phyloP scores from a whole-genome alignment of 2,329 filamentous ascomycete species.

The Diaporthe humulicola region DNA sequence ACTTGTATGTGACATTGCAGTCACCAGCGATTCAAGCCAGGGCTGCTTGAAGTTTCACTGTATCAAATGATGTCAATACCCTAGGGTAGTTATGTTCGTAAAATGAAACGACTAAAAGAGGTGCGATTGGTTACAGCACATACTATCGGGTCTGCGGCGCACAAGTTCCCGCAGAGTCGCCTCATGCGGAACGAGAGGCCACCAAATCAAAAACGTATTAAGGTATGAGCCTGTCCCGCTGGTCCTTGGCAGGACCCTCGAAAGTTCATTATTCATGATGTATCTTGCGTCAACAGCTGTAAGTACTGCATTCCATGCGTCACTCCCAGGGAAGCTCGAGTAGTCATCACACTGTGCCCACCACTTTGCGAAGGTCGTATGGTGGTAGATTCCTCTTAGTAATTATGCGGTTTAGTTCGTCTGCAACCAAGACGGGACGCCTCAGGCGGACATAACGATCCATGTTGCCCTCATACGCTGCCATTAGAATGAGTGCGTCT shows the following conservation, averaged over 20 bases:
- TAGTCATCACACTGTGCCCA: not conserved
- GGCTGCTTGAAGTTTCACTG: conserved; percentile 1
- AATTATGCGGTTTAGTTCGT: not conserved
- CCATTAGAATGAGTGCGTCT: conserved; percentile 10
- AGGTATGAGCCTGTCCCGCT: not conserved
- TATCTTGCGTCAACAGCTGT: not conserved
- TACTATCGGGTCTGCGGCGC: conserved; percentile 4
- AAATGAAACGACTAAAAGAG: too few relatives aligned
- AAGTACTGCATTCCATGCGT: not conserved
- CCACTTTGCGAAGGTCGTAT: conserved; percentile 1
- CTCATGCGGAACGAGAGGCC: not conserved
- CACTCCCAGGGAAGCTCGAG: too few relatives aligned
- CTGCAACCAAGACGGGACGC: not conserved
- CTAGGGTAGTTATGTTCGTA: too few relatives aligned
- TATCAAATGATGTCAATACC: not conserved
- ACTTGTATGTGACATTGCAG: conserved; percentile 9
- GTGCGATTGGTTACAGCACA: not conserved
- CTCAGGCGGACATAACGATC: conserved; percentile 1
- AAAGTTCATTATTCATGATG: conserved; percentile 18
- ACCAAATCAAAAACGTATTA: conserved; percentile 4
- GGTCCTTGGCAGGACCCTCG: not conserved
- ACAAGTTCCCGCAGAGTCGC: not conserved
- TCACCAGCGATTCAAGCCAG: conserved; percentile 8
- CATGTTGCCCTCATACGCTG: conserved; percentile 16
- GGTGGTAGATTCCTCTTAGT: not conserved